Conservation (phyloP, 139 green algal species). For the Deuterostichococcus epilithicus region DNA sequence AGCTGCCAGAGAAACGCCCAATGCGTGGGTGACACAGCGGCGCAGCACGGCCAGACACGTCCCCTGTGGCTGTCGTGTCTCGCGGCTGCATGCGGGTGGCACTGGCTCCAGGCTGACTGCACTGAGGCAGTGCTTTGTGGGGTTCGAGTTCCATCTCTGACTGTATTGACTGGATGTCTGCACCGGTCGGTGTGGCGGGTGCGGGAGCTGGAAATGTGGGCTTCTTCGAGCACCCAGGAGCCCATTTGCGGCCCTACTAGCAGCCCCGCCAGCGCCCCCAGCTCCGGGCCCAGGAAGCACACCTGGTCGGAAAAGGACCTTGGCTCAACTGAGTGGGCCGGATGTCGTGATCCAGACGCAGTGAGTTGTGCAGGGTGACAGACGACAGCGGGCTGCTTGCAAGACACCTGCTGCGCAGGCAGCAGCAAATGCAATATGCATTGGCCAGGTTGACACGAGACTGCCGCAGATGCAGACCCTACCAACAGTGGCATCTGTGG, state of each 20-base stretch:
- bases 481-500: not conserved
- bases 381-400: too few species aligned
- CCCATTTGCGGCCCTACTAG: constrained; percentile 67
- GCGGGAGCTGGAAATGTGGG: constrained; percentile 57
- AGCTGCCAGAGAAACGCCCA: too few species aligned
- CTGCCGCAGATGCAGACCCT: not conserved
- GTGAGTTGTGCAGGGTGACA: not conserved
- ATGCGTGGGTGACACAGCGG: too few species aligned
- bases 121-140: not conserved
- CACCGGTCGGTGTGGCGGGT: constrained; percentile 54
- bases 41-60: too few species aligned
- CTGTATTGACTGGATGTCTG: too few species aligned
- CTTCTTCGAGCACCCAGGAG: constrained; percentile 66
- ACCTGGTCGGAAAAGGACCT: constrained; percentile 7
- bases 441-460: not conserved
- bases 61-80: too few species aligned
- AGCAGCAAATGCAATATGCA: not conserved
- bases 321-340: not conserved
- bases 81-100: too few species aligned
- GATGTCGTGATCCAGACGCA: not conserved
- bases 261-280: constrained; percentile 62
- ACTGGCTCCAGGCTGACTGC: not conserved
- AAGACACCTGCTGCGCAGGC: not conserved
- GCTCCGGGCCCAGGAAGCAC: constrained; percentile 56
- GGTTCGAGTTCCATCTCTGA: too few species aligned